Conservation (phyloP, 164 flowering plant genomes). For the Cinnamomum chago region DNA sequence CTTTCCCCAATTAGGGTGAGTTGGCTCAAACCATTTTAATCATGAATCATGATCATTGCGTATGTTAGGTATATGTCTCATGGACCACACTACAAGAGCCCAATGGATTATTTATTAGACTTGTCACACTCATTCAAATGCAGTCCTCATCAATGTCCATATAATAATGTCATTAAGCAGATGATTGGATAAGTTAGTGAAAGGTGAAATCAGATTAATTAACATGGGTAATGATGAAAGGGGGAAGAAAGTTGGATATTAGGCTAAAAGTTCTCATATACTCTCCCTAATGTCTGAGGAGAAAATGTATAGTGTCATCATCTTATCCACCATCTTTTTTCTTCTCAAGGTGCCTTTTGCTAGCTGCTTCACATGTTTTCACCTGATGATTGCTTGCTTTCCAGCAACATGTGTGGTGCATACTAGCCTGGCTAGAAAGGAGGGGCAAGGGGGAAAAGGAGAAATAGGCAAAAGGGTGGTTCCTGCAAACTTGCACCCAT, state of each 20-base stretch:
- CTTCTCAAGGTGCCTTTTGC: constrained; percentile 10
- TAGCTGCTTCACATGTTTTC: constrained; percentile 35
- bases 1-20: no score
- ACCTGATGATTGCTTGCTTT: constrained; percentile 37
- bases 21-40: no score
- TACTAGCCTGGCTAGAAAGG: not conserved
- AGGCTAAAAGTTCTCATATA: not conserved
- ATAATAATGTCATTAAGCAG: not conserved
- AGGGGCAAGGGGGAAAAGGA: not conserved
- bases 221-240: not conserved
- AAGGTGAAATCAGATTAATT: not conserved
- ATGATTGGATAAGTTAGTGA: no score
- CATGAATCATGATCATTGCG: no score
- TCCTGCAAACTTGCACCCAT: no score
- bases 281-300: not conserved
- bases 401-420: constrained; percentile 27
- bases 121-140: no score
- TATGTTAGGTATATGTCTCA: no score
- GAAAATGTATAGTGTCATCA: not conserved
- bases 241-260: not conserved
- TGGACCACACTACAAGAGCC: no score
- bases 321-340: not conserved
- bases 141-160: constrained; percentile 1
- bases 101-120: no score
- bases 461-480: not conserved